Evolutionary conservation across 257 asterid species (phyloP).

Genomic region (Capsicum chinense): DNA sequence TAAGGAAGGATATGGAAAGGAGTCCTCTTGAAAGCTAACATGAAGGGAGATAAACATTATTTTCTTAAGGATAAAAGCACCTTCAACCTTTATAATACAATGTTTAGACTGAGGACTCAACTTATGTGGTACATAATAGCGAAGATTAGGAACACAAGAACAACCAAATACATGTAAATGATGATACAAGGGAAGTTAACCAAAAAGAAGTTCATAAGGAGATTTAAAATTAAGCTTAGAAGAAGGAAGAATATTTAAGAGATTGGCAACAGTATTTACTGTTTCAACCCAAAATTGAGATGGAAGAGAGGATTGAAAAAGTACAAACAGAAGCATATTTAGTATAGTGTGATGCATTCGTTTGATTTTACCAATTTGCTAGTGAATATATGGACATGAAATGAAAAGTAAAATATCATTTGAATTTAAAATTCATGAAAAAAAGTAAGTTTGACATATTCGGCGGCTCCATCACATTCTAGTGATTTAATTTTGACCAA

Average conservation of each 20-base stretch:
- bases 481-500: background rate
- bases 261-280: background rate
- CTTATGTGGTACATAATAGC: background rate
- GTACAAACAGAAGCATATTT: no score
- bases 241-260: constrained; percentile 20
- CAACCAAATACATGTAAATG: constrained; percentile 26
- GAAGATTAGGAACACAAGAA: background rate
- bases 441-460: background rate
- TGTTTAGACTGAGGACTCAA: background rate
- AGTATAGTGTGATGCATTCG: no score
- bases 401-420: no score
- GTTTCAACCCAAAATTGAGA: background rate
- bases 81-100: background rate
- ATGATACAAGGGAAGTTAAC: background rate
- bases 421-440: background rate
- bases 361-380: no score
- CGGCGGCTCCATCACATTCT: background rate
- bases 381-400: background rate
- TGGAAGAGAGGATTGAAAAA: no score
- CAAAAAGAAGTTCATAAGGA: background rate
- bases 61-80: background rate
- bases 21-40: background rate
- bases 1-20: background rate
- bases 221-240: background rate
- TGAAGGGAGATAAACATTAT: background rate